phyloP scores from a whole-genome alignment of 345 rosid species.

The Aquilaria sinensis region DNA sequence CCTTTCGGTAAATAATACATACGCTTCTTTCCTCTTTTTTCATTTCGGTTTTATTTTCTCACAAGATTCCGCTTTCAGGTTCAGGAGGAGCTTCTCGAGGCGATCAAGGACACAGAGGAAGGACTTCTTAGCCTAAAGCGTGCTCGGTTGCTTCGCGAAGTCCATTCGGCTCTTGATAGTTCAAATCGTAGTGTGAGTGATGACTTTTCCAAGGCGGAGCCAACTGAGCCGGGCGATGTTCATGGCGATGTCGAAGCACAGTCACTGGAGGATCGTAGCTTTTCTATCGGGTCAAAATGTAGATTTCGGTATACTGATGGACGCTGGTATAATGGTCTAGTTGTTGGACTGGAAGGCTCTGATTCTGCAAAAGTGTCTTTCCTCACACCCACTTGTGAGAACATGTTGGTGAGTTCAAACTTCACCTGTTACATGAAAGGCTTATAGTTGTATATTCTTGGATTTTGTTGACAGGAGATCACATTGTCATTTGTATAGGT shows the following conservation, averaged over 20 bases:
- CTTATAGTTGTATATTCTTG: too few species aligned
- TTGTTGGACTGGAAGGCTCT: conserved; percentile 50
- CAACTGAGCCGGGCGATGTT: conserved; percentile 26
- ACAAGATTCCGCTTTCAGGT: conserved; percentile 35
- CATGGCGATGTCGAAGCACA: conserved; percentile 37
- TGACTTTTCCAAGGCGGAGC: conserved; percentile 41
- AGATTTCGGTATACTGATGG: conserved; percentile 71
- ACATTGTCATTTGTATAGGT: too few species aligned
- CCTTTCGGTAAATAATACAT: conserved; percentile 38
- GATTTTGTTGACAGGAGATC: too few species aligned
- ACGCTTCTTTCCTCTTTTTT: not conserved
- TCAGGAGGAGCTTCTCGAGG: conserved; percentile 63
- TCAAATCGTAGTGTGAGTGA: conserved; percentile 17
- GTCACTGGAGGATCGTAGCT: conserved; percentile 35
- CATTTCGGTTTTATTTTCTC: not conserved
- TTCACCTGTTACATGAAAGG: not conserved
- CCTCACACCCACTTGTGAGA: conserved; percentile 81
- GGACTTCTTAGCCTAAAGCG: conserved; percentile 75
- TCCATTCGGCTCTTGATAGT: conserved; percentile 36
- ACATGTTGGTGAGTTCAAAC: conserved; percentile 59
- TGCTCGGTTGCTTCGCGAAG: conserved; percentile 62
- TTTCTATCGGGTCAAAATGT: conserved; percentile 63
- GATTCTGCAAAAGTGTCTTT: conserved; percentile 65
- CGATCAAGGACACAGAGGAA: conserved; percentile 71
- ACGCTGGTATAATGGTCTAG: conserved; percentile 86